Evolutionary conservation across 371 early-diverging fungal genomes (phyloP), one percentile per base, ranked within the genome.

Genomic region (Dichotomocladium elegans): DNA sequence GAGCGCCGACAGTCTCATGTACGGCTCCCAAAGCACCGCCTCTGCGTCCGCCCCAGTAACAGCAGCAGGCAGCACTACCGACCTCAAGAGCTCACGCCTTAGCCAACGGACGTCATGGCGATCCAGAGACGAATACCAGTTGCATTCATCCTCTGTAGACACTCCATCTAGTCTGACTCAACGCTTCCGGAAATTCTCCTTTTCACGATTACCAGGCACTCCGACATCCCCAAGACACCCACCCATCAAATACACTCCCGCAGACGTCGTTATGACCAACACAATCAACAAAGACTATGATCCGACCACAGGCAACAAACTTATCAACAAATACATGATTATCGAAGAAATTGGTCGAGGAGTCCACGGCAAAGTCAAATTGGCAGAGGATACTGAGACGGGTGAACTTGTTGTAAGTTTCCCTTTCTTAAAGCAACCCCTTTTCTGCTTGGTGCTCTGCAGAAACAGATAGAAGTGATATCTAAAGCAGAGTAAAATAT

Each of bases 311-410:
- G 95, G 95, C 26, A 85, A 87, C 66, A 98, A 98, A 60, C 82
- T 87, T 73, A 88, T 98, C 60, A 98, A 98, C 74, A 79, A 93
- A 48, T 98, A 95, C 72, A 85, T 93, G 82, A 81, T 98, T 12
- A 64, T 95, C 10, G 77, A 71, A 53, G 94, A 95, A 65, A 77
- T 98, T n/a, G 98, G 98, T 14, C 79, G 95, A 47, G 98, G 98
- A 17, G 90, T 89, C 9, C 95, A 96, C 57, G 98, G 97, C 21
- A 96, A 95, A 75, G 98, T 98, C 31, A 94, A 95, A 68, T 75
- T 96, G 25, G 89, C 88, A 29, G 75, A 82, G 22, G 92, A 94
- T 61, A 78, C 78, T 17, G 74, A 82, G n/a, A 89, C 89, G 1
- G 83, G 83, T 31, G 85, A 91, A 55, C 74, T 82, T 11, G 87